Conservation (phyloP, 306 rosid species). For the Echinosophora koreensis region DNA sequence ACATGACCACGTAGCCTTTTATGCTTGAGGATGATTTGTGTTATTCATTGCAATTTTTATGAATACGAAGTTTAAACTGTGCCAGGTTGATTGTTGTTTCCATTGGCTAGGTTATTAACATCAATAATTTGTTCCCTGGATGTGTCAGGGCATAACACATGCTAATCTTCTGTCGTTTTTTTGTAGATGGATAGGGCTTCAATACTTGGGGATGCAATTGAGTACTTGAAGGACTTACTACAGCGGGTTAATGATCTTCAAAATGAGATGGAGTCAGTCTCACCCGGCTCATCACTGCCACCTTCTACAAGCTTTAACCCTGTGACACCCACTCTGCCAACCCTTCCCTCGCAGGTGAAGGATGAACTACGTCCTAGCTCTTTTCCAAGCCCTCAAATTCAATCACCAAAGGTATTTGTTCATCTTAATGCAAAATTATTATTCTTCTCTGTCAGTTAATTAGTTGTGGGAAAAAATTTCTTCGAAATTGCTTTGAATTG, state of each 20-base stretch:
- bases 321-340: constrained; percentile 64
- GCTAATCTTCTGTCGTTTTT: constrained; percentile 21
- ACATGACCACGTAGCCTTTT: neutral
- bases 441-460: neutral
- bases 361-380: constrained; percentile 77
- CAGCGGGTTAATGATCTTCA: constrained; percentile 79
- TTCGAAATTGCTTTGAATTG: constrained; percentile 11
- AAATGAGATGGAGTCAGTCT: constrained; percentile 68
- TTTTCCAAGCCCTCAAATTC: constrained; percentile 66
- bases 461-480: neutral
- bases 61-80: constrained; percentile 2
- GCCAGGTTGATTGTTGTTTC: neutral
- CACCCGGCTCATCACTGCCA: constrained; percentile 59
- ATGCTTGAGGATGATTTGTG: neutral
- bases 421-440: neutral
- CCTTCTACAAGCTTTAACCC: constrained; percentile 71
- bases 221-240: constrained; percentile 84
- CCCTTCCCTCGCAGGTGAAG: constrained; percentile 74
- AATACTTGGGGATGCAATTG: constrained; percentile 87
- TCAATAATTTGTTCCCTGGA: neutral
- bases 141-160: neutral
- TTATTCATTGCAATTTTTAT: neutral
- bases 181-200: constrained; percentile 93
- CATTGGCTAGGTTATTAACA: constrained; percentile 13
- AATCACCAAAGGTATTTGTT: constrained; percentile 71